Conservation (phyloP, 2,329 filamentous ascomycete species). For the Colletotrichum shisoi region DNA sequence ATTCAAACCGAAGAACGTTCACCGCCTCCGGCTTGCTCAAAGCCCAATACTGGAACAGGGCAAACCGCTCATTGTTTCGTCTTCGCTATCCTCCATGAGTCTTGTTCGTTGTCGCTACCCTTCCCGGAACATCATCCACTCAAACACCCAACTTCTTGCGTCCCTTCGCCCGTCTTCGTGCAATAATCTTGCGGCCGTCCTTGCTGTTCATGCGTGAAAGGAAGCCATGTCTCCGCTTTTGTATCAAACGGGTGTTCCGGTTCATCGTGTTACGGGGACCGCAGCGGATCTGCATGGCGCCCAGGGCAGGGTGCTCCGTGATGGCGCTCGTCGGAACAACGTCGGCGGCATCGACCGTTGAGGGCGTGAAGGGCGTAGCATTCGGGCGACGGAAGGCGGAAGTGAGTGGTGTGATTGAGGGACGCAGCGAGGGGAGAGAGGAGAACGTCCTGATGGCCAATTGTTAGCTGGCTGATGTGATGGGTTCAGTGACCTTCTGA, state of each 20-base stretch:
- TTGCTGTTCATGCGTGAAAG: constrained; percentile 59
- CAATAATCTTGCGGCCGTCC: constrained; percentile 62
- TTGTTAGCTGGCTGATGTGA: constrained; percentile 6
- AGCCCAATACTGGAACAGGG: not conserved
- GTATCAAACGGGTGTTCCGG: constrained; percentile 61
- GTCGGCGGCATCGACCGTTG: constrained; percentile 49
- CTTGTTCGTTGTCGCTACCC: not conserved
- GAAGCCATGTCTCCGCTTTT: constrained; percentile 68
- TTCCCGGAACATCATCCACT: not conserved
- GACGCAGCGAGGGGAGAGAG: constrained; percentile 61
- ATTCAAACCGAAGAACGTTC: not conserved
- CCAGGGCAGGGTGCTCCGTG: constrained; percentile 63
- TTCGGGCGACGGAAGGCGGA: constrained; percentile 46
- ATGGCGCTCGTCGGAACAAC: constrained; percentile 57
- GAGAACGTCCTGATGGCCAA: constrained; percentile 54
- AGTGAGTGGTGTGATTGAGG: constrained; percentile 51
- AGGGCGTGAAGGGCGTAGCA: constrained; percentile 47
- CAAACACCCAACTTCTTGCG: constrained; percentile 51
- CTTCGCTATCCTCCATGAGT: no score
- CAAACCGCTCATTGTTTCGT: no score
- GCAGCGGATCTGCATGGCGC: constrained; percentile 62
- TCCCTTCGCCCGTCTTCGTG: constrained; percentile 62
- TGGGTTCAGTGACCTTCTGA: not conserved
- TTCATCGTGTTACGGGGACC: constrained; percentile 67
- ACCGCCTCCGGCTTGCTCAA: not conserved